Conservation (phyloP, 345 rosid species). For the Mallotus nudiflorus region DNA sequence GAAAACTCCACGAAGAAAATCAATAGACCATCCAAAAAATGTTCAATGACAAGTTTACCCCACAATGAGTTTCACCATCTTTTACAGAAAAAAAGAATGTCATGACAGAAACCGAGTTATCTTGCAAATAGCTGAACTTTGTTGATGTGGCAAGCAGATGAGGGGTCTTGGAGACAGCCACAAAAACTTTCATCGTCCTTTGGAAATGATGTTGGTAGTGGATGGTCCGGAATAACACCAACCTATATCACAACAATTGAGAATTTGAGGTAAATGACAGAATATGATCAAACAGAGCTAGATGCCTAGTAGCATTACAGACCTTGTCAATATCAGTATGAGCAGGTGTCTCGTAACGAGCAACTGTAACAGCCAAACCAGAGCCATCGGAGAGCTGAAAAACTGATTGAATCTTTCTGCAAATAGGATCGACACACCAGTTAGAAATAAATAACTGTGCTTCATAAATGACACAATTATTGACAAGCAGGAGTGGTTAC, state of each 20-base stretch:
- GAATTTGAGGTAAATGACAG: neutral
- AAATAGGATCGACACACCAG: slow-evolving; percentile 15
- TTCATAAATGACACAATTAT: neutral
- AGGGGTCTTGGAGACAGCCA: slow-evolving; percentile 72
- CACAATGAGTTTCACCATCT: too few species aligned
- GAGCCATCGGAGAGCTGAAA: slow-evolving; percentile 95
- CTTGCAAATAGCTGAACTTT: slow-evolving; percentile 61
- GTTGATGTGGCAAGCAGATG: slow-evolving; percentile 63
- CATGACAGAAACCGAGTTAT: slow-evolving; percentile 17
- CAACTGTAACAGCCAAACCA: slow-evolving; percentile 90
- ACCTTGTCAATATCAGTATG: slow-evolving; percentile 91
- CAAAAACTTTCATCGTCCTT: slow-evolving; percentile 76
- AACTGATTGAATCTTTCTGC: slow-evolving; percentile 96
- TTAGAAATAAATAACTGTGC: slow-evolving; percentile 8
- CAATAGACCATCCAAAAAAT: too few species aligned
- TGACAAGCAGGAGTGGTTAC: slow-evolving; percentile 40
- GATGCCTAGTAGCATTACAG: slow-evolving; percentile 1
- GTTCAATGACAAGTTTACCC: too few species aligned
- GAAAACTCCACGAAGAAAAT: too few species aligned
- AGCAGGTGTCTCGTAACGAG: slow-evolving; percentile 94
- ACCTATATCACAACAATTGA: slow-evolving; percentile 44
- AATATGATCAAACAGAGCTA: neutral
- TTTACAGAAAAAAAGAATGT: too few species aligned
- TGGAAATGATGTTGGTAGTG: slow-evolving; percentile 75
- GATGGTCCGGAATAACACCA: slow-evolving; percentile 91